Evolutionary conservation across 192 early-diverging fungal species (phyloP), one percentile per base, ranked within the genome.

Genomic region (Piromyces finnis): DNA sequence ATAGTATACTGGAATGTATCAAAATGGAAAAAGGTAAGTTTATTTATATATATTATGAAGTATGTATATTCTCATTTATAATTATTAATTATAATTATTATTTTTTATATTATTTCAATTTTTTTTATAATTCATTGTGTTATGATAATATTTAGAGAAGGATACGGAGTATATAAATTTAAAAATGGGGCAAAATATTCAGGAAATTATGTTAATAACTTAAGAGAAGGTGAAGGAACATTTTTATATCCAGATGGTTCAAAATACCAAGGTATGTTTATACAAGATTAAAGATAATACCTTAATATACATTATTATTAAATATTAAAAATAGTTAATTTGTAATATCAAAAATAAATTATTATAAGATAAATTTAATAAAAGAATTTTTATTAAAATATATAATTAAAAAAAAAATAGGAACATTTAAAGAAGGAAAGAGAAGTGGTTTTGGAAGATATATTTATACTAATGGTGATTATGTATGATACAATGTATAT

Each of bases 161-260:
- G 88, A 3, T 59, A 79, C n/a, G 89, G 89, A 13, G 79, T 81
- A 17, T 91, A 91, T 82, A 86, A 80, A 30, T 91, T 87, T 86
- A 89, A 88, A 80, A 81, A 82, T 26, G 83, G 87, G 28, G 84
- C 87, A n/a, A 78, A 83, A 5, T 91, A 91, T 80, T 77, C 77
- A n/a, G 89, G 89, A 29, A 84, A 86, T 36, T 91, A 87, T 80
- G 81, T 83, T 80, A 87, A 86, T 37, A 82, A 85, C 82, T 29
- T 82, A 17, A 78, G 89, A 12, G 79, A 87, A 29, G 89, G 89
- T 26, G 16, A 83, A 6, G 89, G 89, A n/a, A 80, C 79, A n/a
- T 86, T 91, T 37, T 80, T 90, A 29, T 91, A 89, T 79, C 88
- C 88, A 0, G 89, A 91, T 77, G 88, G 88, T 37, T 85, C 84